phyloP scores from a whole-genome alignment of 768 basidiomycete species.

The Tulasnella sp. region DNA sequence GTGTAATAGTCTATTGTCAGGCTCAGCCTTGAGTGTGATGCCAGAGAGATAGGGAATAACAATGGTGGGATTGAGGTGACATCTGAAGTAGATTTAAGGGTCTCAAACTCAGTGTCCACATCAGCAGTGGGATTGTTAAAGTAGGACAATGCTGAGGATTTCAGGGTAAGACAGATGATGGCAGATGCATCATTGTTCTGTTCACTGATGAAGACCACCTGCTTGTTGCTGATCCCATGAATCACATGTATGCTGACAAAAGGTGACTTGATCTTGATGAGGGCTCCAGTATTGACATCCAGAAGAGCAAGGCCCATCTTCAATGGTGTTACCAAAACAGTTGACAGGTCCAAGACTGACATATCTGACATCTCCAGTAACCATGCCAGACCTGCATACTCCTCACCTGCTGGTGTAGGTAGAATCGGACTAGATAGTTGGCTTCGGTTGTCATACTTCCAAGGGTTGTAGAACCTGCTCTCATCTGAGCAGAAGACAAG shows the following conservation, averaged over 20 bases:
- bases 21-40: not conserved
- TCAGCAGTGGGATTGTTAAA: not conserved
- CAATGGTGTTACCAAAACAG: conserved; percentile 32
- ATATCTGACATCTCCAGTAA: conserved; percentile 39
- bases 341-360: conserved; percentile 26
- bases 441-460: conserved; percentile 34
- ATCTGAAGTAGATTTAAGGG: conserved; percentile 10
- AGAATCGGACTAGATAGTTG: conserved; percentile 34
- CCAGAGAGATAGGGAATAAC: conserved; percentile 5
- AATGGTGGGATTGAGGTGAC: not conserved
- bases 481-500: conserved; percentile 57
- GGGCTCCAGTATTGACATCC: conserved; percentile 25
- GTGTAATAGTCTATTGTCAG: conserved; percentile 36
- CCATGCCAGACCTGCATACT: conserved; percentile 54
- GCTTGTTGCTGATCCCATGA: conserved; percentile 9
- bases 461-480: conserved; percentile 61
- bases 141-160: not conserved
- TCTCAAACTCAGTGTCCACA: conserved; percentile 6
- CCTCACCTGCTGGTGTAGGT: conserved; percentile 36
- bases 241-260: conserved; percentile 19
- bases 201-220: conserved; percentile 21
- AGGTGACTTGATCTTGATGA: conserved; percentile 15
- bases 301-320: conserved; percentile 37
- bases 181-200: conserved; percentile 18
- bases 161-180: conserved; percentile 18